phyloP scores from a whole-genome alignment of 345 rosid genomes.

The Eutrema japonicum region DNA sequence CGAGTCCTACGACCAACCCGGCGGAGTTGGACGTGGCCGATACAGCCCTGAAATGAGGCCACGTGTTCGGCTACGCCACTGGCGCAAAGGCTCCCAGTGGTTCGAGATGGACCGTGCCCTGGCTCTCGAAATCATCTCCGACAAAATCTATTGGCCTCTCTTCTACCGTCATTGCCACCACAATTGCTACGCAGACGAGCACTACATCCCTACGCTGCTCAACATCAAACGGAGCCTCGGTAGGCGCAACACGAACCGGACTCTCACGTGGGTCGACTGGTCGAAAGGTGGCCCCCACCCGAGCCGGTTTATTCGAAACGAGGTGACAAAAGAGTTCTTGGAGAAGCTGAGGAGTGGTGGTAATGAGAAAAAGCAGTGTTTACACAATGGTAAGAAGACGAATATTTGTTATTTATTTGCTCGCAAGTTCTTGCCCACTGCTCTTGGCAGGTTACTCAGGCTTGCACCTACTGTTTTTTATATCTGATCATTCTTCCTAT shows the following conservation, averaged over 20 bases:
- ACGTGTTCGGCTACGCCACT: conserved; percentile 48
- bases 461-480: conserved; percentile 59
- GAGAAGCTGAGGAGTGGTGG: conserved; percentile 56
- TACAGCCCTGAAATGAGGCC: conserved; percentile 66
- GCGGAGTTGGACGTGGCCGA: conserved; percentile 72
- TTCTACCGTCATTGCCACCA: conserved; percentile 62
- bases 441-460: conserved; percentile 61
- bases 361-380: conserved; percentile 36
- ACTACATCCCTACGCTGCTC: conserved; percentile 76
- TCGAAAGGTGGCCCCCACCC: conserved; percentile 81
- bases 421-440: conserved; percentile 70
- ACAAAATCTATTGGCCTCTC: conserved; percentile 56
- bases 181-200: conserved; percentile 74
- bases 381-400: conserved; percentile 60
- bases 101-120: conserved; percentile 66
- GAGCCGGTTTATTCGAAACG: conserved; percentile 46
- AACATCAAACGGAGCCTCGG: conserved; percentile 38
- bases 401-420: conserved; percentile 70
- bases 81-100: conserved; percentile 97
- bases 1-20: conserved; percentile 57
- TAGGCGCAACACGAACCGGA: conserved; percentile 62
- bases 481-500: conserved; percentile 35
- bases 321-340: conserved; percentile 60
- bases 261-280: conserved; percentile 89
- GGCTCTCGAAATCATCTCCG: conserved; percentile 65